Evolutionary conservation across 1,284 basidiomycete species (phyloP).

Genomic region (Cerioporus squamosus): DNA sequence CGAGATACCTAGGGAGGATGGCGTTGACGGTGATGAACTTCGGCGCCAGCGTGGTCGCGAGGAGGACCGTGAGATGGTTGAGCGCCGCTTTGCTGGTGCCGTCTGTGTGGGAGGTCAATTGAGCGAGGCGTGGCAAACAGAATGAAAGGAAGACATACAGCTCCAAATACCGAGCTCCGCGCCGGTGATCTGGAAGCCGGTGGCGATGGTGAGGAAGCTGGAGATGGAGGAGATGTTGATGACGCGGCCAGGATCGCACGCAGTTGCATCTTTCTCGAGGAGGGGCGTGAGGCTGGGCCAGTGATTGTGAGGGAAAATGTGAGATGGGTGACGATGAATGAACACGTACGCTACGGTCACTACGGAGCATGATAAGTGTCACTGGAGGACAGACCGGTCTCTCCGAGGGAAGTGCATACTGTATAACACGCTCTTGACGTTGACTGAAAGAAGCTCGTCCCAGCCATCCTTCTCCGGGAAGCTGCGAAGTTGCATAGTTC

Average conservation of each 20-base stretch:
- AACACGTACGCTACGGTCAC: slow-evolving; percentile 70
- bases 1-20: slow-evolving; percentile 71
- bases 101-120: too few species aligned
- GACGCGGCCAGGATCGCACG: slow-evolving; percentile 72
- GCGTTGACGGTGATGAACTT: slow-evolving; percentile 83
- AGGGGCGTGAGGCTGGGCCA: slow-evolving; percentile 58
- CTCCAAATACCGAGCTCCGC: slow-evolving; percentile 78
- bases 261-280: slow-evolving; percentile 69
- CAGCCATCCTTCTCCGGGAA: slow-evolving; percentile 84
- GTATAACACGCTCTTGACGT: slow-evolving; percentile 83
- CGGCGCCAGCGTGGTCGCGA: slow-evolving; percentile 72
- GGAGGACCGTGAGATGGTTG: slow-evolving; percentile 79
- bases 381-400: background rate
- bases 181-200: slow-evolving; percentile 54
- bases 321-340: background rate
- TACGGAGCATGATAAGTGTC: slow-evolving; percentile 28
- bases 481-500: slow-evolving; percentile 17
- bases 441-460: slow-evolving; percentile 81
- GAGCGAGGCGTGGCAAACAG: too few species aligned
- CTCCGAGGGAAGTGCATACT: slow-evolving; percentile 45
- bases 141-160: slow-evolving; percentile 71
- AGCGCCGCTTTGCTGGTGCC: slow-evolving; percentile 83
- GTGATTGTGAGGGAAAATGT: slow-evolving; percentile 16
- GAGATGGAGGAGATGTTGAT: slow-evolving; percentile 85
- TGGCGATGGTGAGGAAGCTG: slow-evolving; percentile 57